Evolutionary conservation across 73 alveolate genomes (phyloP), one percentile per base, ranked within the genome.

Genomic region (Loxodes magnus): DNA sequence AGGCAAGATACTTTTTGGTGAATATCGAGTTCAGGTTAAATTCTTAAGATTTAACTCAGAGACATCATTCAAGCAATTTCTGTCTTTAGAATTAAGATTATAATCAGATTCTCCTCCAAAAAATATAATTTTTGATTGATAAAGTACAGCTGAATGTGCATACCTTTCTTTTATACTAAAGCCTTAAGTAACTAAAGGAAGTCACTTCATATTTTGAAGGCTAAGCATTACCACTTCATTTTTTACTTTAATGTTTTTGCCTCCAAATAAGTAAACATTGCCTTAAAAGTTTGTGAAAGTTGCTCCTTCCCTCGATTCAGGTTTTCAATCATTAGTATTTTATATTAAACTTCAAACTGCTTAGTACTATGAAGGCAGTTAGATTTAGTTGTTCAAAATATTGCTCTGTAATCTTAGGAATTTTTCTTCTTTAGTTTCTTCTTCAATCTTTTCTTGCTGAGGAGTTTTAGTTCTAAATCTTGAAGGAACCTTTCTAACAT

Each of bases 21-120:
- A 25, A 17, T 25, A 7, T 25, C 27, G 27, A 16, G 7, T 24
- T 24, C 59, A 46, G 9, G 5, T 19, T n/a, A 9, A n/a, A 21
- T 17, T n/a, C 22, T 24, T 23, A 7, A 24, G 28, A 25, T 12
- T 5, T 12, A 46, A 46, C 0, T n/a, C 26, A 25, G 22, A 25
- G 7, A 46, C 26, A 7, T 24, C 59, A 24, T 46, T 46, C 6
- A 46, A 24, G 27, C 59, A 46, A 2, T 46, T 41, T 10, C 59
- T 17, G 20, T 25, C 22, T 22, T 46, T 9, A 25, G 14, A 9
- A 1, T 12, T 24, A 25, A 20, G 22, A 10, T 19, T 46, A 46
- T n/a, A 46, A 24, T 46, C 27, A 10, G 59, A 25, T 24, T 24
- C 59, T 46, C 59, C 59, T 22, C 59, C 59, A 46, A 10, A 46